Conservation (phyloP, 2,329 filamentous ascomycete genomes). For the Phyllosticta capitalensis region DNA sequence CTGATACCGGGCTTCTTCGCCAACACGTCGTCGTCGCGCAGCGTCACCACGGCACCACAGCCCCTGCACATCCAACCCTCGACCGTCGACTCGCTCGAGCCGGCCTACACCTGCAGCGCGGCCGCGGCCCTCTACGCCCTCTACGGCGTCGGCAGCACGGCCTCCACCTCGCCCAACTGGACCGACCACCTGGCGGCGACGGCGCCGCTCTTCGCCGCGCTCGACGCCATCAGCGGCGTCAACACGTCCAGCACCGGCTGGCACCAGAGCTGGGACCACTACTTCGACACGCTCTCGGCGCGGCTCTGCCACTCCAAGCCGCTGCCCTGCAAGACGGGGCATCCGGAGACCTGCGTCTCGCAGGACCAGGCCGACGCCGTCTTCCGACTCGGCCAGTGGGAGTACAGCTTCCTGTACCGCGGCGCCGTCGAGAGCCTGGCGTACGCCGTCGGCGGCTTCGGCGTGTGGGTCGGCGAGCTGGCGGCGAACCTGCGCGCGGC, state of each 20-base stretch:
- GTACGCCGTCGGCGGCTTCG: slow-evolving; percentile 53
- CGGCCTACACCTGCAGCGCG: slow-evolving; percentile 56
- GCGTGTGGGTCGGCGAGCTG: slow-evolving; percentile 67
- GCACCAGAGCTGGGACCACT: slow-evolving; percentile 67
- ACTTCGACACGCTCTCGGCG: slow-evolving; percentile 75
- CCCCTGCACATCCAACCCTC: slow-evolving; percentile 41
- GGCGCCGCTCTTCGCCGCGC: slow-evolving; percentile 42
- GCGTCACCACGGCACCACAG: slow-evolving; percentile 13
- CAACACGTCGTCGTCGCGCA: slow-evolving; percentile 14
- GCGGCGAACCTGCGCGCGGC: slow-evolving; percentile 52
- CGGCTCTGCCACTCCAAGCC: slow-evolving; percentile 67
- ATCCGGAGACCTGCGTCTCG: slow-evolving; percentile 45
- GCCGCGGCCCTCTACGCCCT: slow-evolving; percentile 37
- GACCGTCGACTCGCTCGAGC: slow-evolving; percentile 63
- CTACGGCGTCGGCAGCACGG: slow-evolving; percentile 36
- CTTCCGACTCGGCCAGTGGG: slow-evolving; percentile 69
- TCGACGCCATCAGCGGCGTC: slow-evolving; percentile 64
- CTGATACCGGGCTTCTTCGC: slow-evolving; percentile 62
- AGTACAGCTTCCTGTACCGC: slow-evolving; percentile 71
- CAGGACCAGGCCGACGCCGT: slow-evolving; percentile 56
- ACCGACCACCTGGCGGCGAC: slow-evolving; percentile 52
- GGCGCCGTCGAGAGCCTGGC: slow-evolving; percentile 48
- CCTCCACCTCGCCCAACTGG: slow-evolving; percentile 44
- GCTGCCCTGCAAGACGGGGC: slow-evolving; percentile 50
- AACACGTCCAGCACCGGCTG: slow-evolving; percentile 48